A percentile compares a stretch with the other conserved stretches of the same genome.
Evolutionary conservation across 202 grass and related monocot genomes (phyloP).

Genomic region (Schoenoplectus tabernaemontani): DNA sequence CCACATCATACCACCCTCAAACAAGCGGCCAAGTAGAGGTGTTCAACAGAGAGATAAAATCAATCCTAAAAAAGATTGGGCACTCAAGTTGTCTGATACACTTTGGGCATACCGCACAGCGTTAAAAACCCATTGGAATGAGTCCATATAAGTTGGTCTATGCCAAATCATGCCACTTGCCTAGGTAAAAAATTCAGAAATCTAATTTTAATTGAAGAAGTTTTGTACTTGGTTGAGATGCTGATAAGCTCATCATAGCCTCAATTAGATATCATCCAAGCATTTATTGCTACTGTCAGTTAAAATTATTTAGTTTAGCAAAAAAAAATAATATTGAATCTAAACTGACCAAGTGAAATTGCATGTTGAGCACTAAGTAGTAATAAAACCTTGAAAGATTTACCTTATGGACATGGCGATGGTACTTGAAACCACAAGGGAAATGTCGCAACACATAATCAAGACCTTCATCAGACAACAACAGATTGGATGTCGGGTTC

Average conservation of each 20-base stretch:
- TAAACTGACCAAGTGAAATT: not conserved
- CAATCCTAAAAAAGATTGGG: too few relatives aligned
- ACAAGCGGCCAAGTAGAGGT: too few relatives aligned
- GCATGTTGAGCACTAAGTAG: not conserved
- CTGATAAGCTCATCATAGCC: not conserved
- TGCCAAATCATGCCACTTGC: too few relatives aligned
- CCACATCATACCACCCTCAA: too few relatives aligned
- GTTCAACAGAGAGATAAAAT: too few relatives aligned
- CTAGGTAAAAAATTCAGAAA: not conserved
- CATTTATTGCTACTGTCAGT: not conserved
- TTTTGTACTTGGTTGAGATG: not conserved
- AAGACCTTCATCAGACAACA: constrained; percentile 67
- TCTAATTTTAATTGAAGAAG: not conserved
- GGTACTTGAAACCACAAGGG: constrained; percentile 55
- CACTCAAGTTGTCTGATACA: too few relatives aligned
- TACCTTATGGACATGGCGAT: constrained; percentile 46
- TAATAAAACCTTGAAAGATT: not conserved
- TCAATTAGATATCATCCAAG: not conserved
- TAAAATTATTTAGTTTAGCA: not conserved
- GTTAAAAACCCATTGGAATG: too few relatives aligned
- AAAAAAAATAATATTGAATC: not conserved
- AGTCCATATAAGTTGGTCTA: too few relatives aligned
- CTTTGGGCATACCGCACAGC: too few relatives aligned
- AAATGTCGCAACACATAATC: constrained; percentile 70
- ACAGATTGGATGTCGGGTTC: constrained; percentile 56